Evolutionary conservation across 2,329 filamentous ascomycete genomes (phyloP).

Genomic region (Bipolaris oryzae): DNA sequence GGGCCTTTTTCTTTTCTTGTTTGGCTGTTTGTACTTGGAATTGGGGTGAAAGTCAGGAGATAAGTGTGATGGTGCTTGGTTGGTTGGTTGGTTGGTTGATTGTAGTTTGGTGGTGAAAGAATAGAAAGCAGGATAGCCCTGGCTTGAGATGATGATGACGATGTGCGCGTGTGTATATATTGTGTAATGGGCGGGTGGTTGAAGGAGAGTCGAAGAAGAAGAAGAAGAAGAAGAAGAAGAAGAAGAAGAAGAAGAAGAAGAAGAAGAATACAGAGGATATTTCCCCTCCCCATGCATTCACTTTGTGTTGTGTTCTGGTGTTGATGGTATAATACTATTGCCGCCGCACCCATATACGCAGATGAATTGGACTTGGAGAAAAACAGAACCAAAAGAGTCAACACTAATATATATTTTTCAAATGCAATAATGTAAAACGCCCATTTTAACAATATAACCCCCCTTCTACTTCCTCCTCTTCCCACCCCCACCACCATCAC

Average conservation of each 20-base stretch:
- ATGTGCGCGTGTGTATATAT: background rate
- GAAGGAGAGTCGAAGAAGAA: background rate
- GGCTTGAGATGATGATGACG: background rate
- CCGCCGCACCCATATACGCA: no score
- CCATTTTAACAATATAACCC: background rate
- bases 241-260: background rate
- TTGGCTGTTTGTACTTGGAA: background rate
- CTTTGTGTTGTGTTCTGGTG: no score
- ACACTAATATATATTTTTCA: background rate
- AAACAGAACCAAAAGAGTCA: no score
- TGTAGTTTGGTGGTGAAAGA: background rate
- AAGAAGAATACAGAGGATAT: background rate
- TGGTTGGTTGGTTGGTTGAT: background rate
- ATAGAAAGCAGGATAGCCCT: background rate
- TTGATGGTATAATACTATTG: no score
- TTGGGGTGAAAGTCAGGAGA: background rate
- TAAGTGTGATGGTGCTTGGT: no score
- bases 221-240: slow-evolving; percentile 2
- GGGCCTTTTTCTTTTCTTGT: background rate
- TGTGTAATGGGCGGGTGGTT: slow-evolving; percentile 4
- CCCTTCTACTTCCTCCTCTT: slow-evolving; percentile 36
- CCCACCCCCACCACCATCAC: slow-evolving; percentile 42
- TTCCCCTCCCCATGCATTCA: no score
- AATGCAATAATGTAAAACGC: background rate
- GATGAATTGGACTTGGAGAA: no score